phyloP scores from a whole-genome alignment of 2,329 filamentous ascomycete species.

The Aspergillus carbonarius region DNA sequence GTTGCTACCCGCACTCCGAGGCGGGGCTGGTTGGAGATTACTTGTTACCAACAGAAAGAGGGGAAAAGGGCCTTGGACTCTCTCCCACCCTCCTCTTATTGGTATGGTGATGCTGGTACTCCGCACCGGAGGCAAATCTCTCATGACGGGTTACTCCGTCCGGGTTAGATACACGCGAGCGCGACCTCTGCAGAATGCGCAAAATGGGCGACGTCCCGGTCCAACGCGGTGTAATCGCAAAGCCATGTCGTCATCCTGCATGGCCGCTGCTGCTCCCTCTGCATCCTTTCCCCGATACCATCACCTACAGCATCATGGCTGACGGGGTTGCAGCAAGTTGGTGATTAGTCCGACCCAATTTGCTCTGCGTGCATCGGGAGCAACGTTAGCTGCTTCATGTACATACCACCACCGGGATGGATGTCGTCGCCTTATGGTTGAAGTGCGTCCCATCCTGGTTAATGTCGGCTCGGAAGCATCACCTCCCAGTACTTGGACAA shows the following conservation, averaged over 20 bases:
- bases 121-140: not conserved
- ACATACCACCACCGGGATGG: not conserved
- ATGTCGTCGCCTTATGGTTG: not conserved
- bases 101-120: not conserved
- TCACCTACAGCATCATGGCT: constrained; percentile 1
- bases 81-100: not conserved
- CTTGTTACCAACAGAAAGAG: not conserved
- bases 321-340: not conserved
- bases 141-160: constrained; percentile 4
- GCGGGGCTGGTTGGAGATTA: constrained; percentile 1
- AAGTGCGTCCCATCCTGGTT: not conserved
- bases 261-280: not conserved
- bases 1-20: not conserved
- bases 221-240: not conserved
- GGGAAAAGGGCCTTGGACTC: not conserved
- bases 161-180: not conserved
- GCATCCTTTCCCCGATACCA: not conserved
- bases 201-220: constrained; percentile 3
- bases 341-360: not conserved
- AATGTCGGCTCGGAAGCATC: not conserved
- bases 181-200: constrained; percentile 13
- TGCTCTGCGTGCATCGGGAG: not conserved
- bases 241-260: constrained; percentile 16
- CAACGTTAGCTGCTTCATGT: not conserved
- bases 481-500: not conserved